Evolutionary conservation across 805 yeast genomes (phyloP), one percentile per base, ranked within the genome.

Genomic region (Metschnikowia amazonensis): DNA sequence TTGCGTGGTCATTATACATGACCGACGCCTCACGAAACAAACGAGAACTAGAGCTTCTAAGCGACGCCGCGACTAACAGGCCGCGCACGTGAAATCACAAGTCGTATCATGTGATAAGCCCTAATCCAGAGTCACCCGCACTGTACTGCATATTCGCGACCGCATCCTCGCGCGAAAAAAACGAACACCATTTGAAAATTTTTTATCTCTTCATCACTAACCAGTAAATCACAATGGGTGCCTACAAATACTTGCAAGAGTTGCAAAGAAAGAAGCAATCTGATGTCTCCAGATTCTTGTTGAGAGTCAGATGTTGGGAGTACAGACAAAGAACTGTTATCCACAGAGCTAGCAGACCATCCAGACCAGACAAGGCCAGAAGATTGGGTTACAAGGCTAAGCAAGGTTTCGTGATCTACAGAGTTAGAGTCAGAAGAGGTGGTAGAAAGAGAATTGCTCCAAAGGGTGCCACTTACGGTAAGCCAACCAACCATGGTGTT

Each of bases 391-490:
- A 94, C 97, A 94, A 94, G 86, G 98, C 99, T 79, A 94, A 94
- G 86, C 99, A 94, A 83, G 99, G 99, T 66, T 94, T 88, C 75
- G 97, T 87, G 62, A 82, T 94, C 84, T 94, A 79, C 97, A 86
- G 99, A 78, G 79, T 92, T 77, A 89, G 99, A 80, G 98, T 94
- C 69, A 89, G 98, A 81, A 88, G 99, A 80, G 99, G 99, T 83
- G 92, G 92, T 83, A 90, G 99, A 87, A 94, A 94, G 97, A 89
- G 96, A 81, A 97, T 97, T 67, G 97, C 86, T 68, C 89, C 95
- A 81, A 94, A 94, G 94, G 99, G 99, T 88, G 98, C 97, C 70
- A 94, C 98, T 74, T 92, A 94, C 85, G 99, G 99, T 88, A 94
- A 94, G 87, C 99, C 99, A 85, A 94, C 99, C 82, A 94, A 94